Base-by-base conservation (phyloP, 192 early-diverging fungal species). In the Coemansia sp. region DNA sequence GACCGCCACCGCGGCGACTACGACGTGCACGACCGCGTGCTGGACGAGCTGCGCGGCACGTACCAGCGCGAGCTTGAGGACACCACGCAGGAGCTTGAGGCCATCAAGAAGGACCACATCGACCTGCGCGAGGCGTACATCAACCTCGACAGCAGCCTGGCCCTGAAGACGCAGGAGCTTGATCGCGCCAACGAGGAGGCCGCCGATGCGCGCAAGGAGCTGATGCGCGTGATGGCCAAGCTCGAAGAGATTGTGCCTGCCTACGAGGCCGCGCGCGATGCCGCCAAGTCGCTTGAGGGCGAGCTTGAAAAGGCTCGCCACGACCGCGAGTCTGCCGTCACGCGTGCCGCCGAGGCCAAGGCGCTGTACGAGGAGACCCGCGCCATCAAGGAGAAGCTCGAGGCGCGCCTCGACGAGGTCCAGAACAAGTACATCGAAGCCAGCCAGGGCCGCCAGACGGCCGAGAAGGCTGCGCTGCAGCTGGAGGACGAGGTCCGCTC, bases 51-150 rank as follows among this genome's bases (percentile, higher is more conserved):
- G 47, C 84, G 87, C 12, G 86, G 83, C 53, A 94, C 89, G 69
- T 93, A 92, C 66, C 89, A 92, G 63, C 88, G 85, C 59, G 91
- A 96, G 79, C 76, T 93, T 19, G 87, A 91, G 55, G 82, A 86
- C 43, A 81, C 92, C 44, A 81, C 87, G 55, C 70, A 80, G 9
- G 93, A 96, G 69, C 81, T 94, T 46, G 92, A 96, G 54, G 64
- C 81, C 3, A 91, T 91, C 69, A 82, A 81, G 73, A 80, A 71
- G 40, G 82, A 83, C 45, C 48, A 80, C 38, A 64, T 91, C 23
- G 80, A 78, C 27, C 78, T 91, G 65, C 88, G 87, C 51, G 88
- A 92, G 53, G 69, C 78, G n/a, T 84, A 88, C 51, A 84, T 84
- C 33, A 80, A 81, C 9, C 74, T 94, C 13, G 87, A 88, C 57